Evolutionary conservation across 768 basidiomycete genomes (phyloP).

Genomic region (Xerocomellus intermedius): DNA sequence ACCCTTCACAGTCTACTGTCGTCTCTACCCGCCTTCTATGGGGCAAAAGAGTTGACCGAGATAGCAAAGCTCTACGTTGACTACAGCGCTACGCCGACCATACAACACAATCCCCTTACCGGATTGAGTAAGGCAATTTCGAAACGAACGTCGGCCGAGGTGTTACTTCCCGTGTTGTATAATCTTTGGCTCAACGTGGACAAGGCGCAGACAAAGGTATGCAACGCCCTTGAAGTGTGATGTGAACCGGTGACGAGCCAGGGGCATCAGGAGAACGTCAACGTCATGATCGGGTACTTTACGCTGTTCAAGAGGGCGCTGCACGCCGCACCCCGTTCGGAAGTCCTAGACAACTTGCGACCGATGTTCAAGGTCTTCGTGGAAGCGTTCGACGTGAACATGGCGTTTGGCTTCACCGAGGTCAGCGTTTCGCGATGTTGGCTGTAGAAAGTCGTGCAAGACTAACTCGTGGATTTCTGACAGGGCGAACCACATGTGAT

Average conservation of each 20-base stretch:
- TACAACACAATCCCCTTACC: conserved; percentile 29
- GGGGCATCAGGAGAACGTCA: conserved; percentile 22
- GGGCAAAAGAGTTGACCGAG: conserved; percentile 52
- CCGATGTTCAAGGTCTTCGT: conserved; percentile 76
- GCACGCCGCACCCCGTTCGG: conserved; percentile 59
- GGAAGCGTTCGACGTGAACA: conserved; percentile 64
- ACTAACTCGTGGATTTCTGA: not conserved
- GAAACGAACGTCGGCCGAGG: conserved; percentile 66
- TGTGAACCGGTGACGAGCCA: not conserved
- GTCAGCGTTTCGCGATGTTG: conserved; percentile 19
- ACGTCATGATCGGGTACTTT: conserved; percentile 51
- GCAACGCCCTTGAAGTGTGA: not conserved
- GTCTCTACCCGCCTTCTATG: conserved; percentile 84
- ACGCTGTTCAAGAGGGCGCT: conserved; percentile 63
- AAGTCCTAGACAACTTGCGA: conserved; percentile 65
- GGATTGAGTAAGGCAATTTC: conserved; percentile 61
- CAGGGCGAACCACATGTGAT: conserved; percentile 59
- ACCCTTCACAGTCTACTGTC: conserved; percentile 69
- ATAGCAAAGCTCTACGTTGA: conserved; percentile 60
- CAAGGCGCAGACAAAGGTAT: conserved; percentile 39
- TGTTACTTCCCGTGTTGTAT: conserved; percentile 63
- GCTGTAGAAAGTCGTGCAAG: no score
- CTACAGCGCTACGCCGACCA: conserved; percentile 17
- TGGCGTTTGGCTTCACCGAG: conserved; percentile 25
- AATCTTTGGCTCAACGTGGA: conserved; percentile 51